These are phyloP conservation scores for Wickerhamiella galacta DNA, from an alignment of 805 yeast genomes.

Conservation along the genomic window DNA sequence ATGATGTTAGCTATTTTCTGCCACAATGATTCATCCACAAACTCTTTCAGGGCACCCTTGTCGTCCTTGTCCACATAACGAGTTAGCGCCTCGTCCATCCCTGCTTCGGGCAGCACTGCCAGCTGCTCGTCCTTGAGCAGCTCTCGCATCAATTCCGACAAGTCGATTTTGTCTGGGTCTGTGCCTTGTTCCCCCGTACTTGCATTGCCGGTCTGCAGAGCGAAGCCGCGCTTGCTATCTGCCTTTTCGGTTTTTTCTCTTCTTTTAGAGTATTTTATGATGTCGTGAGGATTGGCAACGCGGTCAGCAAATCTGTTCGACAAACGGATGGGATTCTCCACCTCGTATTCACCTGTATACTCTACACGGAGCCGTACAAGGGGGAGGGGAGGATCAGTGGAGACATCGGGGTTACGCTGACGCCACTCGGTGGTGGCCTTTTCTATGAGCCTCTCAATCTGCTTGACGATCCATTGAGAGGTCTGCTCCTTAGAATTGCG, in stretches of 20 bases:
- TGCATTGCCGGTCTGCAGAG: too few species aligned
- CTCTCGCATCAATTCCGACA: slow-evolving; percentile 47
- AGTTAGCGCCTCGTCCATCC: slow-evolving; percentile 56
- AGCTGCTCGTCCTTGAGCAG: slow-evolving; percentile 47
- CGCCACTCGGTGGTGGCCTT: slow-evolving; percentile 39
- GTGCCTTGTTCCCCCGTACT: too few species aligned
- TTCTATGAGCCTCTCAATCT: slow-evolving; percentile 51
- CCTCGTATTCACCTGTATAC: slow-evolving; percentile 78
- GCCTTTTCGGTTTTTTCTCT: slow-evolving; percentile 11
- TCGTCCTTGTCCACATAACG: slow-evolving; percentile 72
- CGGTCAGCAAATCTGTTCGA: slow-evolving; percentile 79
- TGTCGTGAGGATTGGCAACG: slow-evolving; percentile 84
- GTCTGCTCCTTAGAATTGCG: slow-evolving; percentile 29
- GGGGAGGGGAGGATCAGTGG: slow-evolving; percentile 51
- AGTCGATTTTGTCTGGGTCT: slow-evolving; percentile 29
- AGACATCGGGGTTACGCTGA: slow-evolving; percentile 17
- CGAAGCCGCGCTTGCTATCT: too few species aligned
- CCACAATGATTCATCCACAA: slow-evolving; percentile 21
- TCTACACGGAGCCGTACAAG: slow-evolving; percentile 70
- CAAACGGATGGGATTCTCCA: slow-evolving; percentile 78
- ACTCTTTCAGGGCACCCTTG: slow-evolving; percentile 41
- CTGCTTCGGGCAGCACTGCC: slow-evolving; percentile 54
- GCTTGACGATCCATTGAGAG: slow-evolving; percentile 36
- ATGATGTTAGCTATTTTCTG: slow-evolving; percentile 12
- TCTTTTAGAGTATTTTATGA: slow-evolving; percentile 48